Evolutionary conservation across 1,284 basidiomycete genomes (phyloP), one percentile per base, ranked within the genome.

Genomic region (Agaricales sp.): DNA sequence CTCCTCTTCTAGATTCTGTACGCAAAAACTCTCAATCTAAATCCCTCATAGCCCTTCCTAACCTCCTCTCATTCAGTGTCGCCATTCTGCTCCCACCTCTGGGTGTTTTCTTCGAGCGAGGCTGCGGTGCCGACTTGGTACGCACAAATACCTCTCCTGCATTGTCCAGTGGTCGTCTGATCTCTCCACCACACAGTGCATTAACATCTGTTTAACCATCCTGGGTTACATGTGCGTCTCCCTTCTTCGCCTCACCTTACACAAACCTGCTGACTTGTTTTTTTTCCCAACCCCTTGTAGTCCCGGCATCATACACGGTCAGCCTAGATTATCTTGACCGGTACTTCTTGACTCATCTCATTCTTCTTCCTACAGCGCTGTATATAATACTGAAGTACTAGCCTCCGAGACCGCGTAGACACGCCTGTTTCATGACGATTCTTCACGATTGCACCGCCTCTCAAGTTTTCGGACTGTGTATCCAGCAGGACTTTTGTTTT

Each of bases 71-170:
- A 45, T 71, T 66, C 59, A 74, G 86, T 53, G 59, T 80, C 52
- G 87, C 87, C 52, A 71, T 90, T 65, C 58, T 90, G 62, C 56
- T 90, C 18, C 88, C 87, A 3, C 87, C 88, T 50, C 59, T 91
- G 1, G 87, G 81, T 50, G 88, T 91, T 11, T 87, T 88, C 66
- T 65, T 91, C 14, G 87, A 90, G 65, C 73, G 81, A 52, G 87
- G 87, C 19, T 88, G 85, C 60, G 68, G 70, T 39, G 75, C 74
- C 30, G 87, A 89, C 63, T 63, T 90, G 26, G 78, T 83, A 57
- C 50, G 71, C 66, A 18, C 25, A 19, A 13, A n/a, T n/a, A n/a
- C 8, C n/a, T 37, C 23, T 50, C 48, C 16, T 18, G 14, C 21
- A 25, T 30, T 45, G 44, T 43, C 46, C 37, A 39, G n/a, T 26